A percentile compares a stretch with the other conserved stretches of the same genome.
These are phyloP conservation scores for Aeschynomene evenia DNA, from an alignment of 306 rosid genomes.

Conservation along the genomic window DNA sequence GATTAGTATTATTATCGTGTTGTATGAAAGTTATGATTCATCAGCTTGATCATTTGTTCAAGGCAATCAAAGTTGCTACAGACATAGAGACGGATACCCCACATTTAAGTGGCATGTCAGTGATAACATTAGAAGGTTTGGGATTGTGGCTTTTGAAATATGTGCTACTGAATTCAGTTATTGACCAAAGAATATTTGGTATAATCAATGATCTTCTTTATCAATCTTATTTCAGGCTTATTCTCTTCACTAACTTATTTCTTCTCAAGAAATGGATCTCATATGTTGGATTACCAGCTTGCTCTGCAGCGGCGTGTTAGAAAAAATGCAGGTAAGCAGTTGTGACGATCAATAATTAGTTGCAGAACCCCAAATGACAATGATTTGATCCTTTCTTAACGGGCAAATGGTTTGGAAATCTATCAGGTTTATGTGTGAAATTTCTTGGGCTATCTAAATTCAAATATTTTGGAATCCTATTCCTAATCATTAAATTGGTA, in stretches of 20 bases:
- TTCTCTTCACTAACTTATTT: constrained; percentile 85
- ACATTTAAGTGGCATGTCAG: constrained; percentile 81
- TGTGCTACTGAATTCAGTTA: constrained; percentile 19
- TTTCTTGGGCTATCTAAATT: constrained; percentile 6
- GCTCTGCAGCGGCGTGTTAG: constrained; percentile 68
- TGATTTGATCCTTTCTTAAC: constrained; percentile 12
- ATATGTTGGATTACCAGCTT: constrained; percentile 86
- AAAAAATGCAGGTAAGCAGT: constrained; percentile 69
- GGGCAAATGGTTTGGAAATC: constrained; percentile 10
- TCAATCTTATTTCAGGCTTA: constrained; percentile 58
- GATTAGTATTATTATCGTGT: constrained; percentile 18
- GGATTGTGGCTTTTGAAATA: constrained; percentile 24
- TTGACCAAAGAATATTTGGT: constrained; percentile 11
- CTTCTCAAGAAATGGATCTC: constrained; percentile 91
- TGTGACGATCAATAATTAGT: constrained; percentile 8
- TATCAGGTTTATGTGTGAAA: constrained; percentile 4
- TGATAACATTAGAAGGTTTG: constrained; percentile 81
- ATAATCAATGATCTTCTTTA: constrained; percentile 28
- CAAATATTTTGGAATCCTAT: constrained; percentile 12
- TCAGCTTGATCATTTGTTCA: constrained; percentile 30
- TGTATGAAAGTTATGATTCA: constrained; percentile 25
- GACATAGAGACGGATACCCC: constrained; percentile 59
- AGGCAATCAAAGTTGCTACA: constrained; percentile 87
- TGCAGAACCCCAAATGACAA: constrained; percentile 6
- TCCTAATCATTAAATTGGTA: constrained; percentile 21